Base-by-base conservation (phyloP, 129 eudicot genomes). In the Oenanthe sinensis region DNA sequence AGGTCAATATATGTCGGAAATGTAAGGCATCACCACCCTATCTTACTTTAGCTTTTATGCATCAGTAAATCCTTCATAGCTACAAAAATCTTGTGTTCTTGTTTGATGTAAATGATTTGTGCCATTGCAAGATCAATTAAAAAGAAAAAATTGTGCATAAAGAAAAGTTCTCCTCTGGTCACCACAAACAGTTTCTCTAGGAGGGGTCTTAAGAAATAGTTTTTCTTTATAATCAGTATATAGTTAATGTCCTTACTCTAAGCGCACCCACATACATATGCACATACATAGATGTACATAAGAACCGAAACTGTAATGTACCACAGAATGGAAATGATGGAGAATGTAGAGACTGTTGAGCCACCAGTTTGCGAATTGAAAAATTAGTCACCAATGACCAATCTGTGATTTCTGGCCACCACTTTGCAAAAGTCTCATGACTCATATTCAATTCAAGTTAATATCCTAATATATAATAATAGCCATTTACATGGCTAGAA, bases 1-100 rank as follows among this genome's bases (percentile, higher is more conserved):
- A 91, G 96, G 71, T 92, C 97, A 16, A 90, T 92, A 62, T 92
- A 92, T 83, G 97, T 92, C 80, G 97, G 97, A 77, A 90, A 90
- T 88, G 97, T 92, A 86, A 92, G 97, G 84, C 81, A 79, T 74
- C 82, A n/a, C 77, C 79, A 81, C 85, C 60, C 75, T 84, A 68
- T 67, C 30, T 77, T 72, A 52, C 81, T 86, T 70, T 68, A 50
- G 46, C 49, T 81, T 70, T 12, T 74, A 3, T 26, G 36, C 42
- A 33, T 26, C 30, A 75, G 80, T 73, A 15, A 15, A 43, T 47
- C 44, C 77, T 75, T 75, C 9, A 11, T 8, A n/a, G 68, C 36
- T 24, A 10, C 68, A 60, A 5, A 60, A n/a, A 8, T 6, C 14
- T 58, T 58, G 67, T 58, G 2, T n/a, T 60, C 15, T 19, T 60